Conservation (phyloP, 495 filamentous ascomycete species). For the Apodospora peruviana region DNA sequence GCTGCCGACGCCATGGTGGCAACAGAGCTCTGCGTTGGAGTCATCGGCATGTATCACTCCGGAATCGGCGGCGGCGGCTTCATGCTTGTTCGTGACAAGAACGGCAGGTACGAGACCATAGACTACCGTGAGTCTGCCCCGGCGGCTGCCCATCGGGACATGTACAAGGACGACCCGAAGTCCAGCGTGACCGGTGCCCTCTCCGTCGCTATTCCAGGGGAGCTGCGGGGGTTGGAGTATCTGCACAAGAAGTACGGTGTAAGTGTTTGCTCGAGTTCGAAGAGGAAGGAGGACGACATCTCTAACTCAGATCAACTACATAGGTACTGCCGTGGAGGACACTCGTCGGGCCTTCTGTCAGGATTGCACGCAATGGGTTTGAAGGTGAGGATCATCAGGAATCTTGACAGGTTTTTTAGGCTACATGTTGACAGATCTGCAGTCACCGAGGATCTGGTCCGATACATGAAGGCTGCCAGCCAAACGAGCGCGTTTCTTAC, state of each 20-base stretch:
- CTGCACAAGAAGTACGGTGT: conserved; percentile 61
- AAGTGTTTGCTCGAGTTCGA: background rate
- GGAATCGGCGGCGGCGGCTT: conserved; percentile 90
- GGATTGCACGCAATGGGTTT: conserved; percentile 73
- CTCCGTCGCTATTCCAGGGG: conserved; percentile 68
- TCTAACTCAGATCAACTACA: background rate
- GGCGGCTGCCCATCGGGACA: conserved; percentile 67
- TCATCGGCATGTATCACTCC: conserved; percentile 83
- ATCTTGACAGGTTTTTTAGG: background rate
- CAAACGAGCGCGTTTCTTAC: conserved; percentile 55
- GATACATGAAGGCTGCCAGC: conserved; percentile 52
- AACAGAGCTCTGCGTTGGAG: conserved; percentile 69
- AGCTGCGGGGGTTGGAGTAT: conserved; percentile 70
- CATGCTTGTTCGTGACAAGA: conserved; percentile 61
- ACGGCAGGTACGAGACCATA: conserved; percentile 66
- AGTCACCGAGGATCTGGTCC: conserved; percentile 61
- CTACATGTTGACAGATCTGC: conserved; percentile 5
- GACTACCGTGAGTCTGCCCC: conserved; percentile 87
- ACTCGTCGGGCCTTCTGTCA: conserved; percentile 65
- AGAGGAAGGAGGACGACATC: no score
- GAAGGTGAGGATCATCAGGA: conserved; percentile 14
- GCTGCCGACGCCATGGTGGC: conserved; percentile 72
- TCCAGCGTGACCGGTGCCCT: conserved; percentile 38
- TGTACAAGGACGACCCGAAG: conserved; percentile 53
- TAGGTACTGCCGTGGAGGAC: conserved; percentile 28